Evolutionary conservation across 768 basidiomycete genomes (phyloP).

Genomic region (Leccinum obscurum): DNA sequence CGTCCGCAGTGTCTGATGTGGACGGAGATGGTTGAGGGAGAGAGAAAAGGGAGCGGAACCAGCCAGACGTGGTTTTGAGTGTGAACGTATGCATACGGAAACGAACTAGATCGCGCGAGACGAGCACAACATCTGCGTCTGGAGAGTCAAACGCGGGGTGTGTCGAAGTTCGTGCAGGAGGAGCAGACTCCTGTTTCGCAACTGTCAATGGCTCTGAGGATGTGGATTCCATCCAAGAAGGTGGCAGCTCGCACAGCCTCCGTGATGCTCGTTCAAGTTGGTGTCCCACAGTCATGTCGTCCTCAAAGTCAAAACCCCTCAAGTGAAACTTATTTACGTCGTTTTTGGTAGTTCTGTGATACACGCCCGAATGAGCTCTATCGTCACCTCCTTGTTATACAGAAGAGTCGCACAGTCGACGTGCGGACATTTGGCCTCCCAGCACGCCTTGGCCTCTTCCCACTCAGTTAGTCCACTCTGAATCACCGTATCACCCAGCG

Average conservation of each 20-base stretch:
- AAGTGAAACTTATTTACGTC: conserved; percentile 15
- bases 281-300: conserved; percentile 16
- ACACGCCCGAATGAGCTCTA: conserved; percentile 51
- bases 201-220: neutral
- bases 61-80: conserved; percentile 61
- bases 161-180: conserved; percentile 14
- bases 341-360: conserved; percentile 49
- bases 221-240: conserved; percentile 13
- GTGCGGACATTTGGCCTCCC: conserved; percentile 55
- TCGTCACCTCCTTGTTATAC: conserved; percentile 56
- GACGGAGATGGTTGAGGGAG: conserved; percentile 43
- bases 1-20: neutral
- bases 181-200: neutral
- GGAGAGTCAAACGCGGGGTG: conserved; percentile 53
- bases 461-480: conserved; percentile 51
- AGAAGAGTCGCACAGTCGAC: conserved; percentile 46
- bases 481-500: conserved; percentile 58
- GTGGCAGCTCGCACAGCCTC: neutral
- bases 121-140: conserved; percentile 58
- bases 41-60: conserved; percentile 56
- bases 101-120: conserved; percentile 37
- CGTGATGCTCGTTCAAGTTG: neutral
- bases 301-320: conserved; percentile 44
- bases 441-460: conserved; percentile 60
- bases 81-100: conserved; percentile 54